Conservation (phyloP, 2,329 filamentous ascomycete genomes). For the Cordyceps farinosa region DNA sequence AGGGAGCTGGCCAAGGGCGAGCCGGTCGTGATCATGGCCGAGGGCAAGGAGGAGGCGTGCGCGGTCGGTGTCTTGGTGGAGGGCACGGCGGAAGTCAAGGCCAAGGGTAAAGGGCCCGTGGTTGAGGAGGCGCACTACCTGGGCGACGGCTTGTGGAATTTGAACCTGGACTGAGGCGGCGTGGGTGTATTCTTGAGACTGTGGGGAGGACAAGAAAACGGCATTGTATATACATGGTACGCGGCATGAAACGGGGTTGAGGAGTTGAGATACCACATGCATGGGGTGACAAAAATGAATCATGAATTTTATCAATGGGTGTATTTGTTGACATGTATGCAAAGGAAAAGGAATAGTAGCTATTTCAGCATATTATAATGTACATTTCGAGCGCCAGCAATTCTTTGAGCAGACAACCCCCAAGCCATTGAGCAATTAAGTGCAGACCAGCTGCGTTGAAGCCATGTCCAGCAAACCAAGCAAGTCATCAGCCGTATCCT, state of each 20-base stretch:
- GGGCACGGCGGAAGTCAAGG: conserved; percentile 88
- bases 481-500: conserved; percentile 4
- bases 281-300: background rate
- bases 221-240: conserved; percentile 7
- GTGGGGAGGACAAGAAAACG: background rate
- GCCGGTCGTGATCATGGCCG: conserved; percentile 83
- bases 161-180: conserved; percentile 47
- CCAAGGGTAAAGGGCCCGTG: conserved; percentile 88
- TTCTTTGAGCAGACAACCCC: background rate
- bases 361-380: background rate
- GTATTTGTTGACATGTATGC: no score
- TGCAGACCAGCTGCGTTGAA: background rate
- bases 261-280: conserved; percentile 8
- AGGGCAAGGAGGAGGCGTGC: conserved; percentile 91
- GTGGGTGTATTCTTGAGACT: background rate
- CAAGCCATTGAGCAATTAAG: background rate
- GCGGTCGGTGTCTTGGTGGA: conserved; percentile 80
- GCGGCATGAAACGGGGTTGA: conserved; percentile 2
- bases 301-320: background rate
- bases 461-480: conserved; percentile 4
- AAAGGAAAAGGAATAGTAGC: background rate
- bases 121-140: conserved; percentile 92
- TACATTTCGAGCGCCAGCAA: background rate
- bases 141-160: conserved; percentile 88
- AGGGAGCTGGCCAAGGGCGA: conserved; percentile 73